Evolutionary conservation across 768 basidiomycete genomes (phyloP), one percentile per base, ranked within the genome.

Genomic region (Aureoboletus auriporus): DNA sequence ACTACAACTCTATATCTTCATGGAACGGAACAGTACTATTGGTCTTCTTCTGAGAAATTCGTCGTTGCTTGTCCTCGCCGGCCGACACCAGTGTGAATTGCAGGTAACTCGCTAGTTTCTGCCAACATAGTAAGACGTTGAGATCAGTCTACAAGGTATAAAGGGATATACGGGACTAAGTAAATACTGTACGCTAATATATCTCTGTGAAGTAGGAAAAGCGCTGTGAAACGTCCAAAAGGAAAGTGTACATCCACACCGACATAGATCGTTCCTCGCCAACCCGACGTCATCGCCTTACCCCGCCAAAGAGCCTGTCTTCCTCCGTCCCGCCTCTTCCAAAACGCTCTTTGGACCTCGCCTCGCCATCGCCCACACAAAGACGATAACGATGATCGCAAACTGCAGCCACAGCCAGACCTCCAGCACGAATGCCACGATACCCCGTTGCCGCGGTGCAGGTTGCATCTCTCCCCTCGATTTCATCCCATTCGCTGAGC

Each of bases 371-470:
- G 86, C 79, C 76, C 80, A 89, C 46, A 93, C 63, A 65, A 92
- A 92, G 44, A 90, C 82, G 36, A 83, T 46, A 29, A 91, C 74
- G 53, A 93, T 80, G 51, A 90, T 73, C 8, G 65, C 71, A 60
- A 92, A 90, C 65, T 93, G 90, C 50, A 90, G 63, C 87, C 89
- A 89, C 53, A 92, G 65, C 90, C 90, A 92, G 17, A 87, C 62
- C 68, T 89, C 86, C 42, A 92, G 57, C 54, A 90, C 63, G 42
- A 85, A 67, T 35, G 62, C 68, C 30, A 70, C 68, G 17, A 73
- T 52, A 7, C 66, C 59, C 6, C 72, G 68, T 13, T 65, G 59
- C 48, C 62, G 65, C 0, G 64, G 62, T 13, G 46, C 43, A 16
- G 47, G 35, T 42, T 26, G 47, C 43, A 46, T 34, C 34, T 38